A percentile compares a stretch with the other conserved stretches of the same genome.
These are phyloP conservation scores for Picochlorum sp. DNA, from an alignment of 139 green algal species.

Conservation along the genomic window DNA sequence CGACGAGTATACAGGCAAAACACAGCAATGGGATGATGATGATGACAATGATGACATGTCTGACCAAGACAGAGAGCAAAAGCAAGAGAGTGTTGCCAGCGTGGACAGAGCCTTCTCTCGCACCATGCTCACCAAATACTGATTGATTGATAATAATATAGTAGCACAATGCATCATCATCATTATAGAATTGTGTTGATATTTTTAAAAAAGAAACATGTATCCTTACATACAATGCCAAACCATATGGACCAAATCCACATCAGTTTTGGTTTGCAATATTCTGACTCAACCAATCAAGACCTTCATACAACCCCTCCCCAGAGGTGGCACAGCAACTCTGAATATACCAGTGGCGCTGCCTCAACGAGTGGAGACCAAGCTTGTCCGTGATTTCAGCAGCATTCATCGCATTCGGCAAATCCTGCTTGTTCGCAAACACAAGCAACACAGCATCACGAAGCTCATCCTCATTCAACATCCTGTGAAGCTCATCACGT, in stretches of 20 bases:
- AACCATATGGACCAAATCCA: too few relatives aligned
- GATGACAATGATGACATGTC: not conserved
- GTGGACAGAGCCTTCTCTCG: conserved; percentile 24
- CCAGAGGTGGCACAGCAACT: conserved; percentile 87
- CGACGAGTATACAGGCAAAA: conserved; percentile 12
- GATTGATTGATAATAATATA: not conserved
- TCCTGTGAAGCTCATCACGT: conserved; percentile 94
- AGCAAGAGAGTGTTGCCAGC: not conserved
- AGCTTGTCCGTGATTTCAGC: conserved; percentile 99
- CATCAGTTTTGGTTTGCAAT: conserved; percentile 45
- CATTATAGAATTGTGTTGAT: too few relatives aligned
- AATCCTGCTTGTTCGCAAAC: conserved; percentile 99
- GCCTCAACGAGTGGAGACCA: conserved; percentile 87
- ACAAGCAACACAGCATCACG: conserved; percentile 94
- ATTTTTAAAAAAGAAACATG: not conserved
- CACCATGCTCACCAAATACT: conserved; percentile 12
- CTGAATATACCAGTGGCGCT: conserved; percentile 98
- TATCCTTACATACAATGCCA: not conserved
- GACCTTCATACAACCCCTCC: conserved; percentile 95
- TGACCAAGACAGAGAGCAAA: not conserved
- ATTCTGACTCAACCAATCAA: conserved; percentile 91
- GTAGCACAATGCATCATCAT: not conserved
- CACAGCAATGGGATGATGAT: not conserved
- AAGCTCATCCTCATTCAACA: conserved; percentile 99
- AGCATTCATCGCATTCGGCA: conserved; percentile 99